Evolutionary conservation across 1,139 yeast genomes (phyloP).

Genomic region (Diutina rugosa): DNA sequence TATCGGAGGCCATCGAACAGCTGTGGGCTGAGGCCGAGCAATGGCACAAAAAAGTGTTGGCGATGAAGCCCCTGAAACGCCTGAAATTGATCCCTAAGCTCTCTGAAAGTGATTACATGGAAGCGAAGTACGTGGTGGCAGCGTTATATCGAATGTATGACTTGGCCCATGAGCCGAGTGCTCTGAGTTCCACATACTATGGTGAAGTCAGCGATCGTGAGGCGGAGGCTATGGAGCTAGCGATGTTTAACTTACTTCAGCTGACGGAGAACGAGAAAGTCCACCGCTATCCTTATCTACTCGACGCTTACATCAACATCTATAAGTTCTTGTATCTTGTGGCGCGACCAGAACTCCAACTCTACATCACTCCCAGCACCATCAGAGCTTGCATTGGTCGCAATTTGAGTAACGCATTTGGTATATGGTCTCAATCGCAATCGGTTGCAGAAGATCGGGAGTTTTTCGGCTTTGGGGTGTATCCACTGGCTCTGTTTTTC

Average conservation of each 20-base stretch:
- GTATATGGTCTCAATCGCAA: conserved; percentile 44
- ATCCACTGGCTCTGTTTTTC: conserved; percentile 58
- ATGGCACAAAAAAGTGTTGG: conserved; percentile 23
- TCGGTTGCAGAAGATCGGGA: conserved; percentile 36
- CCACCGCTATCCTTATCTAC: conserved; percentile 32
- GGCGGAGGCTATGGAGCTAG: conserved; percentile 10
- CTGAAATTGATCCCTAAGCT: conserved; percentile 18
- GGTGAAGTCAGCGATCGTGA: conserved; percentile 4
- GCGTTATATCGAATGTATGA: conserved; percentile 15
- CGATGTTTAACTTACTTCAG: conserved; percentile 34
- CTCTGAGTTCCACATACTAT: background rate
- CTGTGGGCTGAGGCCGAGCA: conserved; percentile 12
- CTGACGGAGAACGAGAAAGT: conserved; percentile 43
- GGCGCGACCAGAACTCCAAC: conserved; percentile 24
- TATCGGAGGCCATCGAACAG: conserved; percentile 14
- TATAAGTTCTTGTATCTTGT: conserved; percentile 36
- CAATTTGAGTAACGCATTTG: conserved; percentile 65
- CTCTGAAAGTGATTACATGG: conserved; percentile 24
- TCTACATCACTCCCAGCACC: conserved; percentile 21
- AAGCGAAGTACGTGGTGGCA: conserved; percentile 22
- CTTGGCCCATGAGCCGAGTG: conserved; percentile 3
- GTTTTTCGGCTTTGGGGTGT: conserved; percentile 54
- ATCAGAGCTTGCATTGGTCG: conserved; percentile 44
- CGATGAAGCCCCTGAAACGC: conserved; percentile 18
- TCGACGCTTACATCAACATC: conserved; percentile 36